Conservation (phyloP, 139 green algal genomes). For the Chlamydomonas schloesseri region DNA sequence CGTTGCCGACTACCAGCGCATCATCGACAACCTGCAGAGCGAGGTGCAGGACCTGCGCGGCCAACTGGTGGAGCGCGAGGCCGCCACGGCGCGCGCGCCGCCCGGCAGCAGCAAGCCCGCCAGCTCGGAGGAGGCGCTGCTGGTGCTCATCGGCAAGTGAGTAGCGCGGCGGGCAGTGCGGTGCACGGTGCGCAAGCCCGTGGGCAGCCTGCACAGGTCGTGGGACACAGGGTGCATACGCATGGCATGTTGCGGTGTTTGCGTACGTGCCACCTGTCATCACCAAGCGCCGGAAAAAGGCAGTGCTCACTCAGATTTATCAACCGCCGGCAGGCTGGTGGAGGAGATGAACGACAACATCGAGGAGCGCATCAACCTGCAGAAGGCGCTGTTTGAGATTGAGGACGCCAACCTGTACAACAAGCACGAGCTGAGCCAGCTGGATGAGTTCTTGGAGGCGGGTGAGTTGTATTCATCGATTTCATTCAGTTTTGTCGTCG, state of each 20-base stretch:
- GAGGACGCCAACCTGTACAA: slow-evolving; percentile 83
- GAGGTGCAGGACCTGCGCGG: slow-evolving; percentile 68
- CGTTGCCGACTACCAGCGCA: slow-evolving; percentile 84
- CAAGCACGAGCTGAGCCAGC: slow-evolving; percentile 64
- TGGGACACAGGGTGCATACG: no score
- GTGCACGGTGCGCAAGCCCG: no score
- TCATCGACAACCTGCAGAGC: slow-evolving; percentile 85
- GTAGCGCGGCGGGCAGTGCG: no score
- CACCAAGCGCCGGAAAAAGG: no score
- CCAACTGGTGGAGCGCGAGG: slow-evolving; percentile 21
- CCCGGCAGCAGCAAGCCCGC: slow-evolving; percentile 9
- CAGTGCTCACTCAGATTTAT: no score
- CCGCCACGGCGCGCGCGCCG: background rate
- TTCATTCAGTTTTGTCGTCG: no score
- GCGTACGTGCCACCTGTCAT: no score
- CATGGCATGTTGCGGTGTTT: no score
- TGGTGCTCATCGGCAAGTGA: slow-evolving; percentile 55
- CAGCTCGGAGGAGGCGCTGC: slow-evolving; percentile 36
- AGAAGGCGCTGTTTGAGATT: slow-evolving; percentile 85
- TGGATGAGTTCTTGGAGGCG: slow-evolving; percentile 61
- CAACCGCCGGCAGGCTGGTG: background rate
- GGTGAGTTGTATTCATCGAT: no score
- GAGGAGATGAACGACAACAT: slow-evolving; percentile 84
- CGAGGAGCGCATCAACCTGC: slow-evolving; percentile 87
- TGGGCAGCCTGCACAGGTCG: no score